Evolutionary conservation across 495 filamentous ascomycete species (phyloP).

Genomic region (Penicillium samsonianum): DNA sequence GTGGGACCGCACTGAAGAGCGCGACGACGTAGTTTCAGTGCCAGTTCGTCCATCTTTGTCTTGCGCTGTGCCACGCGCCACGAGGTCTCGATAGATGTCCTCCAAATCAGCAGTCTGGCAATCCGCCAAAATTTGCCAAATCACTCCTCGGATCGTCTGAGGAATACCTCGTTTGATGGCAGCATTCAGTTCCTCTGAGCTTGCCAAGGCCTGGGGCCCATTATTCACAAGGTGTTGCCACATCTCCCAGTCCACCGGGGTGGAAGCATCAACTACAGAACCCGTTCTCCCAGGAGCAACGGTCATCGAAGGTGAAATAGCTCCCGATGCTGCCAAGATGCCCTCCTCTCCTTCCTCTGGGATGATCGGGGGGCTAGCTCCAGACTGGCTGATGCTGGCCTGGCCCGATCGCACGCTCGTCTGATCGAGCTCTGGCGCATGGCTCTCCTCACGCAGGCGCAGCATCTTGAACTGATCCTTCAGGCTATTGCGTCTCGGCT

Average conservation of each 20-base stretch:
- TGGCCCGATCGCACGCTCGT: slow-evolving; percentile 39
- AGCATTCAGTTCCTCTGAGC: slow-evolving; percentile 80
- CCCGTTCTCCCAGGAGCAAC: slow-evolving; percentile 67
- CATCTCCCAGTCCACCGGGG: slow-evolving; percentile 90
- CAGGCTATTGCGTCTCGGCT: slow-evolving; percentile 65
- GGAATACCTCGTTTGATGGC: slow-evolving; percentile 95
- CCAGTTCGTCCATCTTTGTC: slow-evolving; percentile 61
- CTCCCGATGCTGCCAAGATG: slow-evolving; percentile 19
- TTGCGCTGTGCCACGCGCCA: slow-evolving; percentile 78
- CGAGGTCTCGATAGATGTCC: slow-evolving; percentile 79
- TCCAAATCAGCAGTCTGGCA: slow-evolving; percentile 91
- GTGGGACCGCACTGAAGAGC: slow-evolving; percentile 82
- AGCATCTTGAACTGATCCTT: slow-evolving; percentile 85
- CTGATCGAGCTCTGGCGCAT: slow-evolving; percentile 48
- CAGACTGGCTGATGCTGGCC: slow-evolving; percentile 51
- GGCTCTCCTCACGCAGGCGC: slow-evolving; percentile 76
- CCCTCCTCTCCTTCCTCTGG: slow-evolving; percentile 56
- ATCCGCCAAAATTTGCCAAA: slow-evolving; percentile 96
- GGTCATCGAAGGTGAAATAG: slow-evolving; percentile 46
- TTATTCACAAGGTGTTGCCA: slow-evolving; percentile 96
- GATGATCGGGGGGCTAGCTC: slow-evolving; percentile 55
- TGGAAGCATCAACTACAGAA: slow-evolving; percentile 62
- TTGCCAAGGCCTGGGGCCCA: slow-evolving; percentile 83
- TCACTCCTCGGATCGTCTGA: slow-evolving; percentile 88
- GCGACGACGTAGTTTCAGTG: slow-evolving; percentile 64